Base-by-base conservation (phyloP, 1,139 yeast species). In the Blastobotrys malaysiensis region DNA sequence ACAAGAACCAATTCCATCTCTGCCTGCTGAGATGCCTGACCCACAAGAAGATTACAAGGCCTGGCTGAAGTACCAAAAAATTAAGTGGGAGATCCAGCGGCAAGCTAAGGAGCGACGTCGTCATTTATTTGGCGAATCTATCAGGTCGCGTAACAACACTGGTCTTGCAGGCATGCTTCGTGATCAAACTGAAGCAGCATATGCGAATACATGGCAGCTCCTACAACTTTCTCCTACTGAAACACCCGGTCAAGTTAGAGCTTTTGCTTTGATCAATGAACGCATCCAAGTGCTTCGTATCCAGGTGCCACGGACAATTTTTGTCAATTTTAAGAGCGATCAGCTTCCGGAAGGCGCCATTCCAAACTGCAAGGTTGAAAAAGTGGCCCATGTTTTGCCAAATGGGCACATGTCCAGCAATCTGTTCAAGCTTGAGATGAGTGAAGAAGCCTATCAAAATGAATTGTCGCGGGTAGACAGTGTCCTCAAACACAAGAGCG, bases 131-230 rank as follows among this genome's bases (percentile, higher is more conserved):
- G 99, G 99, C 24, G 76, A 78, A 24, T 74, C 76, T 36, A 70
- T 79, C 13, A 79, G 60, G 31, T 74, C 83, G 0, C 72, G 66
- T 19, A 59, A 64, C 20, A 54, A 56, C n/a, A 62, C 64, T 59
- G 79, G 82, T 5, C 82, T 90, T 48, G 88, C 93, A 5, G 80
- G 81, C 24, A 77, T 89, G 73, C 75, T 90, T 50, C 79, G 87
- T 56, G 80, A 80, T 55, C 95, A 88, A 65, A 95, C 96, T 0
- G 96, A 86, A 64, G 77, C 73, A 19, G 67, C 65, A 3, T 82
- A 85, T 64, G 88, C 88, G 9, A 86, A 84, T 4, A 79, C 84
- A 46, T 93, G 99, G 98, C 90, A 90, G 60, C 77, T 93, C 49
- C 71, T 93, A 51, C 93, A 90, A 64, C 83, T 88, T 63, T 79